A percentile compares a stretch with the other conserved stretches of the same genome.
phyloP scores from a whole-genome alignment of 805 yeast species.

The Saccharomycopsis amapae region DNA sequence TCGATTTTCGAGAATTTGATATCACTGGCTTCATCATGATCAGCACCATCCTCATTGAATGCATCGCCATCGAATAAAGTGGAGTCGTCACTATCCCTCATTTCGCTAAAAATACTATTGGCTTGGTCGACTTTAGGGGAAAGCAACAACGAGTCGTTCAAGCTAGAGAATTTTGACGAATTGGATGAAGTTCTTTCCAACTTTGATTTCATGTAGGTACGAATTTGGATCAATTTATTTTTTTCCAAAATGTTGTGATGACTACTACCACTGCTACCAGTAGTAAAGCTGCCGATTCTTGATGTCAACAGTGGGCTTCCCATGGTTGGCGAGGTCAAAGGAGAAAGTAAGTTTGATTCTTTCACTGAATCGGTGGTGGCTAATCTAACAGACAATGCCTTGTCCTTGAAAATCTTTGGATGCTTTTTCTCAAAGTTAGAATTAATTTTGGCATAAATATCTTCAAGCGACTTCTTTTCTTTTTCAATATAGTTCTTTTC shows the following conservation, averaged over 20 bases:
- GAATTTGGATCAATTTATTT: slow-evolving; percentile 45
- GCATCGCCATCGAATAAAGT: background rate
- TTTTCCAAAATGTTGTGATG: slow-evolving; percentile 28
- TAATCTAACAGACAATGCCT: slow-evolving; percentile 27
- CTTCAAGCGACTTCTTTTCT: slow-evolving; percentile 65
- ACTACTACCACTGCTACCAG: background rate
- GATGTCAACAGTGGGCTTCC: background rate
- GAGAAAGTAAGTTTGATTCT: slow-evolving; percentile 14
- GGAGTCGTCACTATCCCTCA: slow-evolving; percentile 8
- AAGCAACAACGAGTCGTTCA: slow-evolving; percentile 15
- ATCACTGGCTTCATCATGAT: slow-evolving; percentile 17
- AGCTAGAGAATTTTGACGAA: slow-evolving; percentile 23
- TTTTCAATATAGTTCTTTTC: slow-evolving; percentile 62
- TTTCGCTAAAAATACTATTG: slow-evolving; percentile 18
- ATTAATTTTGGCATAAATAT: slow-evolving; percentile 39
- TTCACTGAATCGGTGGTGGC: slow-evolving; percentile 20
- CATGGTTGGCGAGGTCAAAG: slow-evolving; percentile 16
- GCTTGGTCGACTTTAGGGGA: slow-evolving; percentile 20
- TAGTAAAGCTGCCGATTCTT: slow-evolving; percentile 1
- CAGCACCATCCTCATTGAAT: background rate
- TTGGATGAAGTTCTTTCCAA: slow-evolving; percentile 37
- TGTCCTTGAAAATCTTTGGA: slow-evolving; percentile 32
- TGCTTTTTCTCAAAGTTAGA: slow-evolving; percentile 37
- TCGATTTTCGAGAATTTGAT: slow-evolving; percentile 46
- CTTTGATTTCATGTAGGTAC: slow-evolving; percentile 48